A percentile compares a stretch with the other conserved stretches of the same genome.
phyloP scores from a whole-genome alignment of 1,284 basidiomycete species.

The Xerocomus subilludens region DNA sequence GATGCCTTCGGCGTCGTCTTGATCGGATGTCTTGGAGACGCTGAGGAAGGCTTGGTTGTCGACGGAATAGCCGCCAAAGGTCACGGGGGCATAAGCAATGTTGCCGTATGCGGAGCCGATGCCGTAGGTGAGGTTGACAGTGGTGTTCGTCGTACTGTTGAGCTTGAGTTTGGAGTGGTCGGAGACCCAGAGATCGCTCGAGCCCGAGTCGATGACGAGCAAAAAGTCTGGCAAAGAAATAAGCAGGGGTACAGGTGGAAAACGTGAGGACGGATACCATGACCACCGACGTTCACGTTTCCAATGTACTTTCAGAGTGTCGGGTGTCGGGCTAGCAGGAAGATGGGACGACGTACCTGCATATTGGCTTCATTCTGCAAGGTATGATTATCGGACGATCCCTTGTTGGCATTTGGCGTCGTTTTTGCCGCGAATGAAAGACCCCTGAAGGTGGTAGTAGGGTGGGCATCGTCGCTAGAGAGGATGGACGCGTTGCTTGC shows the following conservation, averaged over 20 bases:
- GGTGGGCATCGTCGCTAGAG: conserved; percentile 2
- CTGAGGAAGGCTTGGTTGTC: conserved; percentile 45
- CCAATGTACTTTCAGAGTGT: conserved; percentile 44
- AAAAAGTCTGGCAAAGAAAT: conserved; percentile 42
- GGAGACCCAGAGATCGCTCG: conserved; percentile 49
- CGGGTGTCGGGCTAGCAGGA: no score
- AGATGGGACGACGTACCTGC: conserved; percentile 40
- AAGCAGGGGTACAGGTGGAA: background rate
- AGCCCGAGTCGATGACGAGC: conserved; percentile 47
- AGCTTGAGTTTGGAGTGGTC: conserved; percentile 39
- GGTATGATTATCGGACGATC: conserved; percentile 41
- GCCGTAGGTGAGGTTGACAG: conserved; percentile 51
- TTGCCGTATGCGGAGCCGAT: conserved; percentile 47
- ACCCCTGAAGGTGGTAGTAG: conserved; percentile 30
- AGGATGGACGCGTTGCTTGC: conserved; percentile 48
- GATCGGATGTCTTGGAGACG: conserved; percentile 36
- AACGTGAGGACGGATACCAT: conserved; percentile 34
- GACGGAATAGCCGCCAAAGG: conserved; percentile 44
- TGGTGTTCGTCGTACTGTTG: conserved; percentile 38
- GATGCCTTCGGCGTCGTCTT: conserved; percentile 40
- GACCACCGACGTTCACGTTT: conserved; percentile 49
- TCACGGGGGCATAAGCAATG: conserved; percentile 42
- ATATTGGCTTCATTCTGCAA: conserved; percentile 44
- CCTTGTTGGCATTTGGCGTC: conserved; percentile 39
- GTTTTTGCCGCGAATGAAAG: conserved; percentile 41